Evolutionary conservation across 768 basidiomycete genomes (phyloP), one percentile per base, ranked within the genome.

Genomic region (Pisolithus sp.): DNA sequence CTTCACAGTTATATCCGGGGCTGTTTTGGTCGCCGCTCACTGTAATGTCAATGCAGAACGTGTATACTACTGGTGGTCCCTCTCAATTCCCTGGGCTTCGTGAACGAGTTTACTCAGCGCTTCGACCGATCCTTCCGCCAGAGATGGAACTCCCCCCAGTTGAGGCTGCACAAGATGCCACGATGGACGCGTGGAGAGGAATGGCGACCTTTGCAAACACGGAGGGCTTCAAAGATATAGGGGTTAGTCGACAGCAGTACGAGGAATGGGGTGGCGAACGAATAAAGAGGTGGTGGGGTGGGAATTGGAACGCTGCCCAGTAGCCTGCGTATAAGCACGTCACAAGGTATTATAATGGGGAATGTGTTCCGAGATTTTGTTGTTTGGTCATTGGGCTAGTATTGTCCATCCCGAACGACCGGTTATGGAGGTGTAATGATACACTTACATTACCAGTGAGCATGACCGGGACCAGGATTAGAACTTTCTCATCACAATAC

Each of bases 251-350:
- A 59, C 81, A 77, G 5, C 90, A 97, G 64, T 99, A 97, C 58
- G 83, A 91, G 7, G 96, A 99, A 66, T 79, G 82, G 69, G 95
- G 96, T 0, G 82, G 81, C 2, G 93, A 96, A 67, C 78, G 90
- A 54, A 74, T 94, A 53, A 89, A 85, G 67, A 78, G 78, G 63
- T 96, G 96, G 87, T 90, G 86, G 80, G 92, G 92, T 64, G 85
- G 93, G 7, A 97, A 98, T 64, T 89, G 86, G 85, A 89, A 89
- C 61, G 58, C 49, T 0, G 21, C 55, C 1, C 47, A 53, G n/a
- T n/a, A n/a, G n/a, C n/a, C n/a, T n/a, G n/a, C n/a, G n/a, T n/a
- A 48, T 67, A 55, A 44, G 9, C 31, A 13, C 31, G 23, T 24
- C 23, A 3, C 23, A 24, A 24, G 23, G 23, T 2, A 5, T 24